These are phyloP conservation scores for Pseudozyma hubeiensis DNA, from an alignment of 1,284 basidiomycete genomes.

Conservation along the genomic window DNA sequence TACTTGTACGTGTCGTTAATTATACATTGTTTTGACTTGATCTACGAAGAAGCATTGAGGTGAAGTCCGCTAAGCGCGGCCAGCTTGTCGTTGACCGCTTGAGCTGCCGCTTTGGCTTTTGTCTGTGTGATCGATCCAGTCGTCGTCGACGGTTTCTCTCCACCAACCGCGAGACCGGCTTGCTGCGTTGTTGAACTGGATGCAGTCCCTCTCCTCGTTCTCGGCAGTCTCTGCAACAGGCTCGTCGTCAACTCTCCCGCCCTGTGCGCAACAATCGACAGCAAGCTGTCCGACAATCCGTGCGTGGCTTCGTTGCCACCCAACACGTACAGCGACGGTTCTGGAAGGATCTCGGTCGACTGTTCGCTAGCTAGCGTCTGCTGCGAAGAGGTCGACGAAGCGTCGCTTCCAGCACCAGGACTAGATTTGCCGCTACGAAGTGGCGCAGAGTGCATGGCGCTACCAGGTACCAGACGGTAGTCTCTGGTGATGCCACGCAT, in stretches of 20 bases:
- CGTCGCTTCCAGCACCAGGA: constrained; percentile 32
- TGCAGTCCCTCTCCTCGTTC: constrained; percentile 16
- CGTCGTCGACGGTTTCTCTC: not conserved
- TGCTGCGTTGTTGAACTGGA: not conserved
- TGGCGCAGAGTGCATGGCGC: constrained; percentile 10
- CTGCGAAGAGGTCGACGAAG: constrained; percentile 41
- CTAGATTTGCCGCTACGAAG: constrained; percentile 35
- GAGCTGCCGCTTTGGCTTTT: constrained; percentile 5
- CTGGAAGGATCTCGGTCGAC: constrained; percentile 3
- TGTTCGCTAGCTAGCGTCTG: constrained; percentile 37
- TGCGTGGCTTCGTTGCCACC: constrained; percentile 67
- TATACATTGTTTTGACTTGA: not conserved
- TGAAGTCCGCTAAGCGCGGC: constrained; percentile 10
- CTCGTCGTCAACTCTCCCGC: constrained; percentile 61
- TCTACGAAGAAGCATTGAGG: constrained; percentile 11
- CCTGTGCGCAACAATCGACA: constrained; percentile 62
- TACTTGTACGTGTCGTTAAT: not conserved
- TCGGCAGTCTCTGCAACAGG: constrained; percentile 34
- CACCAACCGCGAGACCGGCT: not conserved
- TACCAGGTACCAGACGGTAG: constrained; percentile 58
- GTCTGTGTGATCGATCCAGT: not conserved
- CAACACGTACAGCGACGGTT: constrained; percentile 58
- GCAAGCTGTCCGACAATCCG: constrained; percentile 62
- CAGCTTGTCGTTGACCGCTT: constrained; percentile 23
- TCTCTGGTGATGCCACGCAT: constrained; percentile 65